Conservation (phyloP, 2,329 filamentous ascomycete species). For the Botrytis aclada region DNA sequence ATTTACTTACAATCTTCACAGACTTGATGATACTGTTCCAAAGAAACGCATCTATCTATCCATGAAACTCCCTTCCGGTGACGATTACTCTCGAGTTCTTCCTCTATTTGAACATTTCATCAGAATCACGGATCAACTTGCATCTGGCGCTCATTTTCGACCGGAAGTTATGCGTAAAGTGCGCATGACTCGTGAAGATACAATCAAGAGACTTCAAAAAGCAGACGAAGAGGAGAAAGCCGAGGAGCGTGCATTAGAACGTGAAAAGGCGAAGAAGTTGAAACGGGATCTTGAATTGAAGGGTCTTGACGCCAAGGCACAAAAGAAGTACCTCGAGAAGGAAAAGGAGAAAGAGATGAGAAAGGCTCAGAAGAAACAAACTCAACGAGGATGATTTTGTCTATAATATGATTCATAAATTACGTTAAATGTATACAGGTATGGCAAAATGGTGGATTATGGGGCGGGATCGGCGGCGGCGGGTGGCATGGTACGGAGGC, state of each 20-base stretch:
- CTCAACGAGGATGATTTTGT: conserved; percentile 40
- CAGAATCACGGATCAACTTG: conserved; percentile 79
- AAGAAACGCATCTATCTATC: conserved; percentile 85
- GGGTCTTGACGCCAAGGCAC: conserved; percentile 73
- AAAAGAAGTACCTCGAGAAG: conserved; percentile 81
- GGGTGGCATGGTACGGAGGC: background rate
- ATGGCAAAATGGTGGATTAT: background rate
- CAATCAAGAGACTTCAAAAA: conserved; percentile 75
- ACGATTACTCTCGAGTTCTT: conserved; percentile 62
- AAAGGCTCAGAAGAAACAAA: conserved; percentile 62
- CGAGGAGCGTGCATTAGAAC: conserved; percentile 70
- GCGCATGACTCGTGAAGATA: conserved; percentile 73
- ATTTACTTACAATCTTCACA: conserved; percentile 39
- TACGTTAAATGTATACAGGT: conserved; percentile 14
- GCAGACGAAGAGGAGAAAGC: conserved; percentile 75
- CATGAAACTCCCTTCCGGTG: conserved; percentile 63
- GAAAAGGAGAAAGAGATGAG: conserved; percentile 71
- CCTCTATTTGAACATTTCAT: conserved; percentile 80
- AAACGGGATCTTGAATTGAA: conserved; percentile 84
- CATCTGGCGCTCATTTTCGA: conserved; percentile 76
- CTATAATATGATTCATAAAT: background rate
- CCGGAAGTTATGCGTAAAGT: conserved; percentile 87
- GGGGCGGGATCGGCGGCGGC: background rate
- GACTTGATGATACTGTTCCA: conserved; percentile 76
- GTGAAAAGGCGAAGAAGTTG: conserved; percentile 77